Evolutionary conservation across 768 basidiomycete genomes (phyloP).

Genomic region (Tricholoma bakamatsutake): DNA sequence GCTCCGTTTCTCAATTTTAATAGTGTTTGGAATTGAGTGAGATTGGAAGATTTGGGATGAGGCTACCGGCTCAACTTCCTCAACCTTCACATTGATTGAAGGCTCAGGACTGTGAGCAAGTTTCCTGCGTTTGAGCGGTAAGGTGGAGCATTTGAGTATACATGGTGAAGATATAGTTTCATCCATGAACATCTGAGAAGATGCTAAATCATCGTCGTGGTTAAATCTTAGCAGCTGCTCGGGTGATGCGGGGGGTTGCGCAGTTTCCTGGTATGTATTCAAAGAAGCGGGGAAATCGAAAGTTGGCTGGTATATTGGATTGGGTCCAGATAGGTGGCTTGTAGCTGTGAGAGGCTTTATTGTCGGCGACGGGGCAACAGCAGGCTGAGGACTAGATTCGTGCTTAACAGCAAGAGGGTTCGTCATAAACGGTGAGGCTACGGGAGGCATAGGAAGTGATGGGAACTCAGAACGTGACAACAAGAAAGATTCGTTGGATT

Average conservation of each 20-base stretch:
- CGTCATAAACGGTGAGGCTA: background rate
- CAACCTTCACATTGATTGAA: background rate
- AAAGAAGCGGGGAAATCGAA: background rate
- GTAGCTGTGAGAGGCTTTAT: background rate
- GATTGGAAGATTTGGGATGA: background rate
- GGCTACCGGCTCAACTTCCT: background rate
- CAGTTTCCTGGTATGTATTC: background rate
- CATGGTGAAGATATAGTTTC: background rate
- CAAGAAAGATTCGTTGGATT: background rate
- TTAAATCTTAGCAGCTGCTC: background rate
- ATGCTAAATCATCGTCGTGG: too few species aligned
- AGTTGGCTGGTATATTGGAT: background rate
- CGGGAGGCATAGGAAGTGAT: background rate
- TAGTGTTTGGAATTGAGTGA: background rate
- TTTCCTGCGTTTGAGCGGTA: constrained; percentile 1
- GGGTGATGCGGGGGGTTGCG: background rate
- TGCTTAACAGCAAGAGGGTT: background rate
- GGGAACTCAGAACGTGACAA: background rate
- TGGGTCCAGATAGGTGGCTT: background rate
- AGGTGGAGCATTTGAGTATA: background rate
- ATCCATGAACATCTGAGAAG: too few species aligned
- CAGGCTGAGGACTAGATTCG: background rate
- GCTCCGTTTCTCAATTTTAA: constrained; percentile 2
- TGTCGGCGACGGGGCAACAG: background rate
- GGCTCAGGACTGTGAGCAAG: background rate